Evolutionary conservation across 495 filamentous ascomycete genomes (phyloP), one percentile per base, ranked within the genome.

Genomic region (Podospora sp.): DNA sequence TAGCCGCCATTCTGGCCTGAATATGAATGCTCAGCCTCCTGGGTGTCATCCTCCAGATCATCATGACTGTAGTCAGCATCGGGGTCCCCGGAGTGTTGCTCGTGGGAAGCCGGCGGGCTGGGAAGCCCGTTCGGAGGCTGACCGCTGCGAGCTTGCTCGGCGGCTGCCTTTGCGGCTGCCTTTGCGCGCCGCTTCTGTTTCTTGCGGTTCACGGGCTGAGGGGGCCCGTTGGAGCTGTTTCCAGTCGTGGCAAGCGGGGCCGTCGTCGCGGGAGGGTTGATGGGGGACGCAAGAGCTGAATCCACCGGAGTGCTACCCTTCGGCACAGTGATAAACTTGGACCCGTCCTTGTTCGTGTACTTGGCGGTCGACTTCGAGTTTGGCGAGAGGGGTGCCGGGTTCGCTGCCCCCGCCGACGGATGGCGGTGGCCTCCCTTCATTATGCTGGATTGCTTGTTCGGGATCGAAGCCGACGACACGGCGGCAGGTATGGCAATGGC

Each of bases 141-240:
- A 21, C 60, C 66, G 40, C 60, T 74, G 56, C 71, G 72, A 1
- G 66, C 67, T 57, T 69, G 71, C 65, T 78, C 72, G 50, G 81
- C 80, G 61, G 88, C 88, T 36, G 88, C 90, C 65, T 89, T 85
- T 20, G 90, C 86, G 50, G 91, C 91, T 57, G 90, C 91, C 77
- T 94, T 94, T 65, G 88, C 83, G 68, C 91, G 88, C 33, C 91
- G 86, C 78, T 96, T 96, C 76, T 94, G 91, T 78, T 97, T 97
- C 80, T 97, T 97, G 73, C 91, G 88, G 78, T 97, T 97, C 51
- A 94, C 90, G 4, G 77, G 69, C 59, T 83, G 76, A 35, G 73
- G 67, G 6, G 80, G 69, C 63, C 73, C 79, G n/a, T 69, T 63
- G 75, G 78, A 36, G 40, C 40, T 58, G 12, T 51, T 52, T 52